Evolutionary conservation across 176 grass and related monocot genomes (phyloP).

Genomic region (barley (Hordeum vulgare)): DNA sequence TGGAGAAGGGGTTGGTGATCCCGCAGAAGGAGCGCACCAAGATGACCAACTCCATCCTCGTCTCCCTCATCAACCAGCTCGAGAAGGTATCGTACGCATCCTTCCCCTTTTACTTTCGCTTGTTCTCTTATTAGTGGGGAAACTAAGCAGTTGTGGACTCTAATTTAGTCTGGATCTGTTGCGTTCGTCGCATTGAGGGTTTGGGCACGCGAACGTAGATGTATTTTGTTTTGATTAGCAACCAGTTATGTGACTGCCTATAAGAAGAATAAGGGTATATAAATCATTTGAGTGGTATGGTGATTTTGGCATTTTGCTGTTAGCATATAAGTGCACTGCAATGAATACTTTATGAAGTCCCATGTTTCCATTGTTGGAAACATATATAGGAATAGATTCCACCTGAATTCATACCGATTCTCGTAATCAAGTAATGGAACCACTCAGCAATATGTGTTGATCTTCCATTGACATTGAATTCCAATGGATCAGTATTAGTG

Average conservation of each 20-base stretch:
- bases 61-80: conserved; percentile 95
- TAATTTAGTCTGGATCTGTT: conserved; percentile 20
- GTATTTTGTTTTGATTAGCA: background rate
- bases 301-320: background rate
- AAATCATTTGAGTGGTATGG: background rate
- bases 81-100: conserved; percentile 49
- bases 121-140: background rate
- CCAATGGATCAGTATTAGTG: background rate
- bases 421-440: background rate
- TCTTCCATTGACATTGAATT: background rate
- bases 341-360: background rate
- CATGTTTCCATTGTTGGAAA: background rate
- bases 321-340: background rate
- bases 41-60: conserved; percentile 77
- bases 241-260: background rate
- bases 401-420: background rate
- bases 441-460: background rate
- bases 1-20: conserved; percentile 81
- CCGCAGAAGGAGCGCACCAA: conserved; percentile 85
- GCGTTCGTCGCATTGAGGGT: background rate
- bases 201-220: background rate
- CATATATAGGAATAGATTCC: background rate
- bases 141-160: background rate
- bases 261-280: background rate
- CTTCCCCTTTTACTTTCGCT: background rate